Evolutionary conservation across 75 land plant species (phyloP).

Genomic region (Adiantum capillusveneris): DNA sequence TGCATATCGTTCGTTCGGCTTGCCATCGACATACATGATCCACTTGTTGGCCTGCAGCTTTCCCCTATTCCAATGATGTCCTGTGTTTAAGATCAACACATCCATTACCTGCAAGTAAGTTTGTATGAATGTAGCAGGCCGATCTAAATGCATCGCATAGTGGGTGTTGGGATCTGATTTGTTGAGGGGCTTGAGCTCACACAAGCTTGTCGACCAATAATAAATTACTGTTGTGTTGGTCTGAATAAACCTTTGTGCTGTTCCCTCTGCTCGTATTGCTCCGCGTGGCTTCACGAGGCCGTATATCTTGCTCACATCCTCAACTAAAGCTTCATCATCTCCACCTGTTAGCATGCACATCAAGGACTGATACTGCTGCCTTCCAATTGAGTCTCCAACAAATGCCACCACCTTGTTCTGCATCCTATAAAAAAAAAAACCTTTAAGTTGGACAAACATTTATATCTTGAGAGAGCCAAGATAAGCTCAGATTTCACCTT

Average conservation of each 20-base stretch:
- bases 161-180: conserved; percentile 18
- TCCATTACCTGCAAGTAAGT: conserved; percentile 46
- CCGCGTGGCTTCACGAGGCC: conserved; percentile 52
- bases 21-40: conserved; percentile 56
- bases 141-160: conserved; percentile 82
- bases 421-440: conserved; percentile 49
- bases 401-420: conserved; percentile 71
- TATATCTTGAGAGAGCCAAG: no score
- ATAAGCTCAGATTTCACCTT: no score
- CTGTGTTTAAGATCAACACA: conserved; percentile 80
- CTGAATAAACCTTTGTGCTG: conserved; percentile 49
- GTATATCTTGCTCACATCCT: conserved; percentile 48
- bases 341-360: conserved; percentile 88
- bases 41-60: conserved; percentile 65
- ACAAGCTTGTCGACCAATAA: conserved; percentile 81
- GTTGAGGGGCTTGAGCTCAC: conserved; percentile 53
- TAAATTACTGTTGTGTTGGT: conserved; percentile 84
- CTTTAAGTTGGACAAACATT: no score
- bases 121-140: conserved; percentile 57
- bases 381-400: conserved; percentile 84
- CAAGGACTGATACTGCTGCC: conserved; percentile 88
- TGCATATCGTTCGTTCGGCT: conserved; percentile 23
- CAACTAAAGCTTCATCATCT: conserved; percentile 24
- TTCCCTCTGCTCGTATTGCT: conserved; percentile 55
- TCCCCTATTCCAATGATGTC: conserved; percentile 97